phyloP scores from a whole-genome alignment of 169 alveolate species.

The Plasmodium gallinaceum region DNA sequence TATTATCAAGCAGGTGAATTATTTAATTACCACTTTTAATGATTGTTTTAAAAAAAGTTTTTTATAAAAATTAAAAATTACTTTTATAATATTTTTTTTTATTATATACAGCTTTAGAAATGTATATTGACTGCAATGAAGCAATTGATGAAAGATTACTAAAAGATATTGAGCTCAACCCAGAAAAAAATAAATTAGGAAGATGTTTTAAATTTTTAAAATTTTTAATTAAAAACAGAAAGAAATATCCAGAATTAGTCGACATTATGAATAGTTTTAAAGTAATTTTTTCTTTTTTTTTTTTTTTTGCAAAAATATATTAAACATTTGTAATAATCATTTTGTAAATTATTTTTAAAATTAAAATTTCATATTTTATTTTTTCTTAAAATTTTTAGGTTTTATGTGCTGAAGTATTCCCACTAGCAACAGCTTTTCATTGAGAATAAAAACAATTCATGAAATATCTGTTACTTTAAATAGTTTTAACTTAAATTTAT shows the following conservation, averaged over 20 bases:
- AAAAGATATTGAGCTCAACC: constrained; percentile 13
- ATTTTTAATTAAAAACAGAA: constrained; percentile 37
- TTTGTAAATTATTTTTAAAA: not conserved
- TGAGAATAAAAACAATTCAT: constrained; percentile 3
- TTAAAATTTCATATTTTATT: not conserved
- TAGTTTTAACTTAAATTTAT: too few relatives aligned
- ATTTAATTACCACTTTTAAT: not conserved
- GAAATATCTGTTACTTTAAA: too few relatives aligned
- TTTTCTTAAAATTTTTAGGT: constrained; percentile 20
- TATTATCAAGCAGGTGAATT: constrained; percentile 54
- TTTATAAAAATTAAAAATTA: too few relatives aligned
- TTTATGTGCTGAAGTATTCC: constrained; percentile 27
- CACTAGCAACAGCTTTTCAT: constrained; percentile 70
- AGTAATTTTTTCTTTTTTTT: constrained; percentile 3
- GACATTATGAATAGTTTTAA: constrained; percentile 25
- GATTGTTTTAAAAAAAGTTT: not conserved
- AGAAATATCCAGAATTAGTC: constrained; percentile 15
- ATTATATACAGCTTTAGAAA: constrained; percentile 50
- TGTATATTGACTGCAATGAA: constrained; percentile 42
- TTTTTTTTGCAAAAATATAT: not conserved
- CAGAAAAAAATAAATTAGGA: constrained; percentile 53
- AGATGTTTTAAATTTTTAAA: constrained; percentile 69
- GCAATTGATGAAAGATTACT: constrained; percentile 27
- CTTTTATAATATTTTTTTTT: not conserved
- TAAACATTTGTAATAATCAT: not conserved